Conservation (phyloP, 2,329 filamentous ascomycete species). For the Aspergillus spinulosporus region DNA sequence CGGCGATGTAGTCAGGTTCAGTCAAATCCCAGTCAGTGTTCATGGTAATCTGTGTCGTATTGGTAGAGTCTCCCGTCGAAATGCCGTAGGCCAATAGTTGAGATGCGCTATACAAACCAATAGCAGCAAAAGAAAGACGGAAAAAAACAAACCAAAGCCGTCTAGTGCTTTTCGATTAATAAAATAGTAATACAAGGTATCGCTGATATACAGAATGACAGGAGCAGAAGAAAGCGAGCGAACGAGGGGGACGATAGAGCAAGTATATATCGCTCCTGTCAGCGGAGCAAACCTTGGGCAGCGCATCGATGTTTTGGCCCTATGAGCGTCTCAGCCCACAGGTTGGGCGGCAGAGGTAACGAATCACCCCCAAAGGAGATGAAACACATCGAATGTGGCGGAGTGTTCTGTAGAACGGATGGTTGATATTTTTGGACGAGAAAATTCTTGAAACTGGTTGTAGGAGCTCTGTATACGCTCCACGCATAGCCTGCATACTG, state of each 20-base stretch:
- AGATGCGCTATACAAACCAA: conserved; percentile 15
- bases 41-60: conserved; percentile 25
- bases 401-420: conserved; percentile 18
- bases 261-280: conserved; percentile 19
- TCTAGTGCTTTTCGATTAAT: conserved; percentile 17
- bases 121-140: conserved; percentile 1
- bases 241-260: conserved; percentile 7
- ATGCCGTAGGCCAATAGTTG: conserved; percentile 13
- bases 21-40: conserved; percentile 22
- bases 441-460: conserved; percentile 15
- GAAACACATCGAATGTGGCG: conserved; percentile 20
- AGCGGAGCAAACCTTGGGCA: conserved; percentile 24
- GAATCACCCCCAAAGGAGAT: conserved; percentile 22
- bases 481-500: conserved; percentile 1
- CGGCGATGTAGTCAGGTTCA: conserved; percentile 23
- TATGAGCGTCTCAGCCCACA: conserved; percentile 23
- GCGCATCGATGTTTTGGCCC: conserved; percentile 22
- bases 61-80: conserved; percentile 11
- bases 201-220: conserved; percentile 16
- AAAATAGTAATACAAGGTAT: conserved; percentile 18
- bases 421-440: conserved; percentile 17
- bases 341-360: conserved; percentile 27
- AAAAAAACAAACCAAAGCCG: conserved; percentile 2
- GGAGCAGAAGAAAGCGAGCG: conserved; percentile 1
- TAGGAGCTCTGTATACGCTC: conserved; percentile 5